Percentiles rank a stretch among this genome's conserved stretches.
phyloP scores from a whole-genome alignment of 2,329 filamentous ascomycete species.

The Trichoderma sp. region DNA sequence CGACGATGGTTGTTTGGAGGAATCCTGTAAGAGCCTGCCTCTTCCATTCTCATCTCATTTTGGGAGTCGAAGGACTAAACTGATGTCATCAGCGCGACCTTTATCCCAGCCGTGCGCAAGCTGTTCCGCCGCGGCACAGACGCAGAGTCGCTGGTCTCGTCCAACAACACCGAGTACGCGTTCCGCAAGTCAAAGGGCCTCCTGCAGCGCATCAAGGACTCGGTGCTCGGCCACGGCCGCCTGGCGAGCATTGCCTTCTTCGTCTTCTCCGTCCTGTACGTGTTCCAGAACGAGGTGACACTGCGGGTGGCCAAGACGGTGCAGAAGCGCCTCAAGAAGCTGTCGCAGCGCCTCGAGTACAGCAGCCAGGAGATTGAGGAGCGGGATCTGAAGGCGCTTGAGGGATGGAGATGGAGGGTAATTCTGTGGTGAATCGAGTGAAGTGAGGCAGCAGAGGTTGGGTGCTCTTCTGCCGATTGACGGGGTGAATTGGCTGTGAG shows the following conservation, averaged over 20 bases:
- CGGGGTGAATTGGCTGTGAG: conserved; percentile 1
- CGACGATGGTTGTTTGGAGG: conserved; percentile 56
- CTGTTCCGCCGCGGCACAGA: conserved; percentile 52
- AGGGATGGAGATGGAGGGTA: conserved; percentile 61
- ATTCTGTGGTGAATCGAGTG: conserved; percentile 42
- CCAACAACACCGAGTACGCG: conserved; percentile 61
- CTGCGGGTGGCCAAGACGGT: conserved; percentile 57
- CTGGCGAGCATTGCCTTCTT: conserved; percentile 56
- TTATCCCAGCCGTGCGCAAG: conserved; percentile 55
- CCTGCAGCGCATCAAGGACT: conserved; percentile 52
- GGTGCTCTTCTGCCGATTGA: conserved; percentile 6
- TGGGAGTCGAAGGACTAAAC: background rate
- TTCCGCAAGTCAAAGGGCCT: conserved; percentile 55
- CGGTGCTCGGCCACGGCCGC: conserved; percentile 46
- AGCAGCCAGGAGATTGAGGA: conserved; percentile 51
- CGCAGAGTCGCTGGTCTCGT: conserved; percentile 42
- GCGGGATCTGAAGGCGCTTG: conserved; percentile 52
- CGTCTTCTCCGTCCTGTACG: conserved; percentile 59
- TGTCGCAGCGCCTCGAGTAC: conserved; percentile 51
- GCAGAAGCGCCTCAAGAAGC: conserved; percentile 52
- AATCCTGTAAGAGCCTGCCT: conserved; percentile 47
- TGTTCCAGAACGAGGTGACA: conserved; percentile 62
- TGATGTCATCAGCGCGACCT: conserved; percentile 46
- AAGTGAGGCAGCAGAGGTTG: conserved; percentile 3
- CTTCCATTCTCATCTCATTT: background rate